Base-by-base conservation (phyloP, 2,329 filamentous ascomycete species). In the Hymenoscyphus fructigenus region DNA sequence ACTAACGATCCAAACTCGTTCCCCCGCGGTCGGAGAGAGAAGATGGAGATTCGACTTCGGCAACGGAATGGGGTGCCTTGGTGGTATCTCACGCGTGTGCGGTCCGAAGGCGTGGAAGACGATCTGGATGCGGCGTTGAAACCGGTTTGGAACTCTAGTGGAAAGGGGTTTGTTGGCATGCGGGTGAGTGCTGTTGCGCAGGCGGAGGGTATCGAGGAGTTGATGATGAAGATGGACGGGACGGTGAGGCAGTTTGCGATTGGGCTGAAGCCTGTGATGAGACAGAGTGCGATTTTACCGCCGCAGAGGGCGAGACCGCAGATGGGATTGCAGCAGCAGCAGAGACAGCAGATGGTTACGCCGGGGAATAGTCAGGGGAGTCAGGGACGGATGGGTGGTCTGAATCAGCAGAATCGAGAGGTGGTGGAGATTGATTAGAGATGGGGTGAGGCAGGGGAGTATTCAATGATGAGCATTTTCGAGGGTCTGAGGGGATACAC, bases 41-140 rank as follows among this genome's bases (percentile, higher is more conserved):
- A 78, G 1, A 75, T 91, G 44, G 81, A 85, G 44, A 76, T 88
- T n/a, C 79, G 78, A 56, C 77, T 87, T 59, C 79, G 78, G 61
- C 75, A 78, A 10, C 81, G 84, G 17, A 79, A 79, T 44, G 83
- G 81, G 28, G 77, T 80, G 10, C 69, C 73, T 14, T 76, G 74
- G 75, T 76, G 75, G 75, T 67, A 69, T 59, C 59, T 76, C n/a
- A 59, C 59, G 56, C 72, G 74, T 3, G 63, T 59, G 2, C 68
- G 72, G 38, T 56, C 68, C 73, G 62, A 75, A 69, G 69, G 70
- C 26, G 72, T 69, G 20, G 67, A 76, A 6, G 74, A 75, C 32
- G 66, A 72, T 14, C 59, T 84, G 47, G 75, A 78, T 64, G 69
- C 70, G 56, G 75, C 77, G 5, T 74, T 86, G 62, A 78, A 78